Conservation (phyloP, 1,284 basidiomycete genomes). For the Anthracocystis setariae region DNA sequence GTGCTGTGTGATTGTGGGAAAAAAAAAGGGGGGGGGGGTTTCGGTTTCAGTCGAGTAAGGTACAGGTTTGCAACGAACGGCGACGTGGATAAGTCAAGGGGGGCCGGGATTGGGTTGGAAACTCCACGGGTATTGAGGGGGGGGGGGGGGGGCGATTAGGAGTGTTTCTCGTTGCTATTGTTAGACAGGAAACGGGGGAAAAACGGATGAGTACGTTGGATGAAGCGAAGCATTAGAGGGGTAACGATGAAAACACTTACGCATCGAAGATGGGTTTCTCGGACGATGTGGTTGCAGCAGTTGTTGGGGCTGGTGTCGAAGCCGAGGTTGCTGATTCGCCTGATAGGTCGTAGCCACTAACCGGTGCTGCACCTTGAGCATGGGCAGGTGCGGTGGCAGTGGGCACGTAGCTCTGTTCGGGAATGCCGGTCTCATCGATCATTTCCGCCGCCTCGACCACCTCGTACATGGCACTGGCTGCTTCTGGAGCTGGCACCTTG, state of each 20-base stretch:
- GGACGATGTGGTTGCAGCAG: not conserved
- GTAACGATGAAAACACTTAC: too few relatives aligned
- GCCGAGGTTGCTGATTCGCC: constrained; percentile 7
- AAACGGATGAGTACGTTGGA: not conserved
- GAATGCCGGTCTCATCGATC: constrained; percentile 75
- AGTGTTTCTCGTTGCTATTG: constrained; percentile 8
- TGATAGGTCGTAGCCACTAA: constrained; percentile 31
- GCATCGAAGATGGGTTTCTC: constrained; percentile 49
- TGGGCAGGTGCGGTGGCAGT: constrained; percentile 5
- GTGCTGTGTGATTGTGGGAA: too few relatives aligned
- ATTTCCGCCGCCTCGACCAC: constrained; percentile 80
- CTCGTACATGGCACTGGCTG: constrained; percentile 91
- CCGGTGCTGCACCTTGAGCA: constrained; percentile 2
- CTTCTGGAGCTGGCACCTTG: constrained; percentile 93
- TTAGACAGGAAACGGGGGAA: not conserved
- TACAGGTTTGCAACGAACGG: not conserved
- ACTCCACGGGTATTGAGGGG: constrained; percentile 4
- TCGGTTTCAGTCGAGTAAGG: not conserved
- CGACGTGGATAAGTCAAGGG: not conserved
- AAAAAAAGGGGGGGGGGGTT: not conserved
- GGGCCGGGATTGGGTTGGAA: not conserved
- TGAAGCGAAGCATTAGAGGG: not conserved
- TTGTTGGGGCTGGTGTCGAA: constrained; percentile 5
- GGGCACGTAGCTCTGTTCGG: constrained; percentile 83
- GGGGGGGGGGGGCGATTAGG: not conserved